Evolutionary conservation across 2,329 filamentous ascomycete genomes (phyloP).

Genomic region (Teratosphaeriaceae sp.): DNA sequence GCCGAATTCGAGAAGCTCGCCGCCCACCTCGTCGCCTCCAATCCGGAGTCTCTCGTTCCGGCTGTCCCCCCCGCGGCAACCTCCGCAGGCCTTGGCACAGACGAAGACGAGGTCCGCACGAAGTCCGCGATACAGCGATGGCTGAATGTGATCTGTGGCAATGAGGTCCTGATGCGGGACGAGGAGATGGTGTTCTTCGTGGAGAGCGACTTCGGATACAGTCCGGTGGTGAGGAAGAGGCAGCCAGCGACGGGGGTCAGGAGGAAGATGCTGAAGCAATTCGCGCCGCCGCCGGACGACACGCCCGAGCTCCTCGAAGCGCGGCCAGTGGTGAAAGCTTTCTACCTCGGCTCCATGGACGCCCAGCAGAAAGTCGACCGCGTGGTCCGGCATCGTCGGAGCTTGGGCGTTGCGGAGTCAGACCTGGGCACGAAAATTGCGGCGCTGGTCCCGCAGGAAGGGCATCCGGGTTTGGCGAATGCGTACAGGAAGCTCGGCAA

Average conservation of each 20-base stretch:
- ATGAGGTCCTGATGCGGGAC: constrained; percentile 87
- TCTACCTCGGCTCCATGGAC: constrained; percentile 94
- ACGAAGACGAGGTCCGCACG: constrained; percentile 86
- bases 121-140: constrained; percentile 88
- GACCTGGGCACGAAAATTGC: constrained; percentile 89
- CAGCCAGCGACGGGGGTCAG: constrained; percentile 94
- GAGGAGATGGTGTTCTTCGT: constrained; percentile 98
- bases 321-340: constrained; percentile 85
- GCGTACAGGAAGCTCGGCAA: constrained; percentile 95
- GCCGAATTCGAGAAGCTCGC: constrained; percentile 96
- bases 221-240: constrained; percentile 88
- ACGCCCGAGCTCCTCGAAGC: constrained; percentile 90
- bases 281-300: constrained; percentile 93
- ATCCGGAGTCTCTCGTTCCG: constrained; percentile 89
- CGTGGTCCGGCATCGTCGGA: constrained; percentile 84
- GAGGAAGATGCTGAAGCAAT: constrained; percentile 94
- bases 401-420: constrained; percentile 82
- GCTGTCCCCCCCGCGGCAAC: constrained; percentile 93
- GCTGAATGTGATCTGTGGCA: constrained; percentile 89
- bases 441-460: constrained; percentile 82
- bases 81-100: constrained; percentile 88
- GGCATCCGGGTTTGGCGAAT: constrained; percentile 76
- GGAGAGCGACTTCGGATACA: constrained; percentile 98
- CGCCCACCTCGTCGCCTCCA: constrained; percentile 93
- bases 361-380: constrained; percentile 95